Evolutionary conservation across 2,329 filamentous ascomycete species (phyloP).

Genomic region (Fusarium sp.): DNA sequence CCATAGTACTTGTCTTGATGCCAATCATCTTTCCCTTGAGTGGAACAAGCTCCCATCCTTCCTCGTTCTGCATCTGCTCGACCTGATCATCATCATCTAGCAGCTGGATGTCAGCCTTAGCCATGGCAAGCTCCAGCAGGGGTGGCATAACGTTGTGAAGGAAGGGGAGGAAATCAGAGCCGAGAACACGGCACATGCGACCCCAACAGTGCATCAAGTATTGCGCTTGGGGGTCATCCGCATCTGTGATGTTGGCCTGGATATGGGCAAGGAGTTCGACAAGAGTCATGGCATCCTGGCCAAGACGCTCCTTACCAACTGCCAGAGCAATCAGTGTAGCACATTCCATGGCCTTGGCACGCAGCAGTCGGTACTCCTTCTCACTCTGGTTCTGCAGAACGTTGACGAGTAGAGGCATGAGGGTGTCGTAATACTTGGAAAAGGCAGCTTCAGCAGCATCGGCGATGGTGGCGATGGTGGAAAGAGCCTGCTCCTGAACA

Average conservation of each 20-base stretch:
- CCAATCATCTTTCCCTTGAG: slow-evolving; percentile 98
- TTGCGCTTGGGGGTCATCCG: slow-evolving; percentile 95
- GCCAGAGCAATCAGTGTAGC: slow-evolving; percentile 95
- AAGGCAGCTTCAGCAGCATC: slow-evolving; percentile 97
- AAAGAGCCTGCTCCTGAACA: slow-evolving; percentile 96
- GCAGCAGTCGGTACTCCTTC: slow-evolving; percentile 90
- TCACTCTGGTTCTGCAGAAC: slow-evolving; percentile 91
- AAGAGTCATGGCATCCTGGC: slow-evolving; percentile 85
- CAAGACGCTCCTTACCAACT: slow-evolving; percentile 93
- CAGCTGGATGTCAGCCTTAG: slow-evolving; percentile 97
- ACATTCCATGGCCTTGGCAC: slow-evolving; percentile 99
- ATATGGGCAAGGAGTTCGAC: slow-evolving; percentile 90
- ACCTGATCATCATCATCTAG: slow-evolving; percentile 96
- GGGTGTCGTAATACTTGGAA: slow-evolving; percentile 91
- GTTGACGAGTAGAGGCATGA: slow-evolving; percentile 95
- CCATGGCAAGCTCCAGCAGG: slow-evolving; percentile 87
- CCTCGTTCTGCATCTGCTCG: slow-evolving; percentile 91
- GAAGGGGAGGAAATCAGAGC: slow-evolving; percentile 91
- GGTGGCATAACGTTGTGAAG: slow-evolving; percentile 94
- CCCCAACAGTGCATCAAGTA: slow-evolving; percentile 99
- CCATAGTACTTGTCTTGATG: slow-evolving; percentile 95
- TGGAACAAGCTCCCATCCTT: slow-evolving; percentile 97
- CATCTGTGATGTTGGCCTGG: slow-evolving; percentile 86
- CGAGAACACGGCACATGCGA: slow-evolving; percentile 96
- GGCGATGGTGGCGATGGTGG: slow-evolving; percentile 98